Conservation (phyloP, 1,139 yeast species). For the Saccharomycopsis hybrid region DNA sequence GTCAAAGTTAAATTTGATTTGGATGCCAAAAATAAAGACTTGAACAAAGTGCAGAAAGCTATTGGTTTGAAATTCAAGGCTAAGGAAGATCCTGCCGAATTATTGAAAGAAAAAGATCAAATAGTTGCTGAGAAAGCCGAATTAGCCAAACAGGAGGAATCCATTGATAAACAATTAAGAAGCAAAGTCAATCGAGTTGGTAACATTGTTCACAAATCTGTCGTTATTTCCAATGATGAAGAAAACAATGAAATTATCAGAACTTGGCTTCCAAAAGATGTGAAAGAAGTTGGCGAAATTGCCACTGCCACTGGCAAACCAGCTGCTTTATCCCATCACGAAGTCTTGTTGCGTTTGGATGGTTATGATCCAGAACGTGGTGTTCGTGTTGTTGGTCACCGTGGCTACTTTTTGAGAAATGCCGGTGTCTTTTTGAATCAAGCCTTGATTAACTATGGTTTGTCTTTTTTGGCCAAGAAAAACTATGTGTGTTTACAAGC, state of each 20-base stretch:
- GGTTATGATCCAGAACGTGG: constrained; percentile 99
- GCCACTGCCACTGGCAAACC: constrained; percentile 71
- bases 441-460: constrained; percentile 94
- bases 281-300: constrained; percentile 47
- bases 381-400: constrained; percentile 94
- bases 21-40: constrained; percentile 81
- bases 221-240: constrained; percentile 82
- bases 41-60: constrained; percentile 84
- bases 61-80: constrained; percentile 89
- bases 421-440: constrained; percentile 96
- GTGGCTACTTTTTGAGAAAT: constrained; percentile 94
- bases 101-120: constrained; percentile 73
- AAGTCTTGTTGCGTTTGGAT: constrained; percentile 84
- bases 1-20: constrained; percentile 85
- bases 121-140: constrained; percentile 64
- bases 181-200: constrained; percentile 85
- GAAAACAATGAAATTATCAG: constrained; percentile 83
- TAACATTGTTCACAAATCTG: constrained; percentile 88
- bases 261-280: constrained; percentile 75
- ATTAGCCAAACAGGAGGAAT: constrained; percentile 62
- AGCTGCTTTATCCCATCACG: constrained; percentile 90
- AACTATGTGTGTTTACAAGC: constrained; percentile 93
- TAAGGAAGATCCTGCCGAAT: constrained; percentile 87
- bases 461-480: constrained; percentile 70
- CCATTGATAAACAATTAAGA: constrained; percentile 70